Percentiles rank a stretch among this genome's conserved stretches.
Evolutionary conservation across 2,329 filamentous ascomycete genomes (phyloP).

Genomic region (Aspergillus novofumigatus): DNA sequence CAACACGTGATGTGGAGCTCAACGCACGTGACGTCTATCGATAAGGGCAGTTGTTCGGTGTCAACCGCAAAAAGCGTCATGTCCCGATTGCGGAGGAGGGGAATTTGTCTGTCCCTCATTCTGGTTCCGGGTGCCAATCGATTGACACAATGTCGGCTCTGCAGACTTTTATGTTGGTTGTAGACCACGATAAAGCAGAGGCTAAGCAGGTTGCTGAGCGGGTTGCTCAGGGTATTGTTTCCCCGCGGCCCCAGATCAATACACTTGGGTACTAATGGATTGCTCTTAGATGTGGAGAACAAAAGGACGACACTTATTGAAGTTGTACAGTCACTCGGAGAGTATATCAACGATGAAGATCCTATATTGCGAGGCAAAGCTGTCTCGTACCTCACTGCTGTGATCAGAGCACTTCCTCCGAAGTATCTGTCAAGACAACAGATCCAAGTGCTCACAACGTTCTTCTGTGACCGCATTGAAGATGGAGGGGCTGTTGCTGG

Average conservation of each 20-base stretch:
- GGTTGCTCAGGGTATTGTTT: conserved; percentile 40
- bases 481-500: conserved; percentile 59
- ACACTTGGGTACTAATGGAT: conserved; percentile 14
- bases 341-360: conserved; percentile 66
- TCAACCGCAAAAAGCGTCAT: conserved; percentile 19
- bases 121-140: background rate
- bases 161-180: conserved; percentile 46
- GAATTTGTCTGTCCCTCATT: conserved; percentile 6
- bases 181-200: conserved; percentile 45
- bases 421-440: conserved; percentile 59
- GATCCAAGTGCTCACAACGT: conserved; percentile 58
- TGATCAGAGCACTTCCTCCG: conserved; percentile 47
- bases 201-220: conserved; percentile 42
- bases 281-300: conserved; percentile 50
- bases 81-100: conserved; percentile 13
- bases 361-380: conserved; percentile 56
- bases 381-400: conserved; percentile 41
- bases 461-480: conserved; percentile 61
- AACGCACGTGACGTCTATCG: conserved; percentile 19
- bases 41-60: conserved; percentile 16
- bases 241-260: conserved; percentile 5
- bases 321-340: conserved; percentile 60
- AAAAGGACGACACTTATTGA: conserved; percentile 59
- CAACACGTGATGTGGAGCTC: conserved; percentile 11
- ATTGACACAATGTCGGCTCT: conserved; percentile 43